These are phyloP conservation scores for Malus sylvestris DNA, from an alignment of 306 rosid species.

Conservation along the genomic window DNA sequence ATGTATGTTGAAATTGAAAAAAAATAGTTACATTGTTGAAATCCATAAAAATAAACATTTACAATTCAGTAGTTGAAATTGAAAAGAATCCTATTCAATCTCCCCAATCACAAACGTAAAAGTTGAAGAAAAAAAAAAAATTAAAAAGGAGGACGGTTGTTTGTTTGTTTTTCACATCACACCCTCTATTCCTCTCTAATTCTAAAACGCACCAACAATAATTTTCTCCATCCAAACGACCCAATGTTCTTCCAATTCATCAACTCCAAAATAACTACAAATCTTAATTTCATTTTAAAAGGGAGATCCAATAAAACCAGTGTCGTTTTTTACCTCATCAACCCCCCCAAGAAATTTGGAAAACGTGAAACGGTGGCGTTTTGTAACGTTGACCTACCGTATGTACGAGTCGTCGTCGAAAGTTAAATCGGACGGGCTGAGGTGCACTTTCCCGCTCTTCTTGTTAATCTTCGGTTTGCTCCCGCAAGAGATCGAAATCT, in stretches of 20 bases:
- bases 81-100: no score
- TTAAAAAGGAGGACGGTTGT: no score
- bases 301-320: not conserved
- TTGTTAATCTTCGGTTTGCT: conserved; percentile 28
- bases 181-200: not conserved
- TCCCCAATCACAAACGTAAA: no score
- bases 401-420: conserved; percentile 23
- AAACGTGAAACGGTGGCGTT: not conserved
- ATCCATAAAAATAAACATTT: no score
- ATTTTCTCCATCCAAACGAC: not conserved
- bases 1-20: no score
- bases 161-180: not conserved
- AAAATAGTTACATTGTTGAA: no score
- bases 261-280: not conserved
- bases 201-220: not conserved
- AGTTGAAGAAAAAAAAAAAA: no score
- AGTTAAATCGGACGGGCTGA: conserved; percentile 38
- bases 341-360: not conserved
- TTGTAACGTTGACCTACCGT: not conserved
- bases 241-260: not conserved
- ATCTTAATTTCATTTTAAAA: not conserved
- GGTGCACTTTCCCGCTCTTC: conserved; percentile 15
- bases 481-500: conserved; percentile 54
- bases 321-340: not conserved
- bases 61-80: no score